Evolutionary conservation across 139 green algal genomes (phyloP).

Genomic region (Tetraselmis chui): DNA sequence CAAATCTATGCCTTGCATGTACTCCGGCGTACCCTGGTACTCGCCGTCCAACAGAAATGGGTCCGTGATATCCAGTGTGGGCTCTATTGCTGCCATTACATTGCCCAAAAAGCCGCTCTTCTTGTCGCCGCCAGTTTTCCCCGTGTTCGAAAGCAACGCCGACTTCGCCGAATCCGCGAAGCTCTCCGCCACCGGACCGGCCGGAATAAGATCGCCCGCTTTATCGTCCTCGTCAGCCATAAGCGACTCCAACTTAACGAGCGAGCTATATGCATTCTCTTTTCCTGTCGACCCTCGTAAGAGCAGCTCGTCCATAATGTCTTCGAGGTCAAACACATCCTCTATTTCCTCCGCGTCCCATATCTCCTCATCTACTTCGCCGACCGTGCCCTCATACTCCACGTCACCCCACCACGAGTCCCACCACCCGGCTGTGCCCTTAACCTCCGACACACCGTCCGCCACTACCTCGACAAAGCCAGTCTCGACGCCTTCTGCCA

Average conservation of each 20-base stretch:
- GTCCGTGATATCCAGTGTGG: background rate
- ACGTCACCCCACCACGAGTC: slow-evolving; percentile 16
- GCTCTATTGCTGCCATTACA: background rate
- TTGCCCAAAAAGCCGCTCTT: background rate
- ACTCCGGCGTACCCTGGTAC: background rate
- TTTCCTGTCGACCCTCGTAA: background rate
- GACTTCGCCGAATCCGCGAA: background rate
- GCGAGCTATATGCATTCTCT: no score
- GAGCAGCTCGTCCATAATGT: slow-evolving; percentile 24
- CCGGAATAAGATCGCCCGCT: background rate
- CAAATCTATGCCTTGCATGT: background rate
- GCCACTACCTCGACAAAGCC: slow-evolving; percentile 21
- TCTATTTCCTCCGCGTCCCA: background rate
- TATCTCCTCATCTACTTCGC: slow-evolving; percentile 20
- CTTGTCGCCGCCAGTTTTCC: background rate
- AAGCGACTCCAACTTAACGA: background rate
- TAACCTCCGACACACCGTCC: background rate
- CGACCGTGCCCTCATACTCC: slow-evolving; percentile 11
- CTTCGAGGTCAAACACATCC: slow-evolving; percentile 28
- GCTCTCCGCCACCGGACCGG: background rate
- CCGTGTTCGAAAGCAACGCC: background rate
- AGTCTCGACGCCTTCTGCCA: background rate
- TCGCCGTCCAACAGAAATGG: background rate
- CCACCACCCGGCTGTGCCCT: slow-evolving; percentile 9
- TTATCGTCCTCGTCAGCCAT: background rate